Evolutionary conservation across 192 early-diverging fungal species (phyloP), one percentile per base, ranked within the genome.

Genomic region (Linnemannia exigua): DNA sequence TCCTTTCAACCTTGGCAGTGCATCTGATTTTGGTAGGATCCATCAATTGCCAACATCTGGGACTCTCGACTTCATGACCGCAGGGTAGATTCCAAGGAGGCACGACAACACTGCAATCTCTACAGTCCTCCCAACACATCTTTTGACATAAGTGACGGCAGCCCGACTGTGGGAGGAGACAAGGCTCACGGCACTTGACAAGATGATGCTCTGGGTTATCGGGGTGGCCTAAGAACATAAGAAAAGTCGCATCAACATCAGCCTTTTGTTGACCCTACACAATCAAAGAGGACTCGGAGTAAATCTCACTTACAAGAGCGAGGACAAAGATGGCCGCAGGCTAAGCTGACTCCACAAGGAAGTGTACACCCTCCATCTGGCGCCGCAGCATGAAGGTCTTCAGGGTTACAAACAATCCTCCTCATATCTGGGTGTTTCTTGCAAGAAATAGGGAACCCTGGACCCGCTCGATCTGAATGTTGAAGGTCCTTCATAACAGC

Each of bases 341-440:
- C 17, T 67, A 93, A 70, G 44, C 20, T 71, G 6, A 33, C 19
- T 22, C 66, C 81, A 67, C 93, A 93, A 16, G 81, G 72, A 5
- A 63, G 28, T 1, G 63, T 74, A 48, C 93, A 93, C 16, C 93
- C 93, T 17, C 92, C 93, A 72, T 90, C 80, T 12, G 93, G 91
- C 15, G 89, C 72, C n/a, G 89, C 76, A 47, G 85, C 46, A 9
- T 63, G 71, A 50, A 92, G 76, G 14, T 72, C 35, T 16, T 80
- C 70, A 0, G 90, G 77, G 2, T 66, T 58, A 9, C 67, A 22
- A 1, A 90, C 84, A 22, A 31, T 15, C 58, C 58, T 72, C 70
- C 31, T 31, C 11, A 63, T 74, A 20, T 90, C 71, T 15, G 89
- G 80, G 73, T 92, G 91, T 19, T 76, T 80, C 33, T 58, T 50